Evolutionary conservation across 2,329 filamentous ascomycete genomes (phyloP).

Genomic region (Talaromyces sp.): DNA sequence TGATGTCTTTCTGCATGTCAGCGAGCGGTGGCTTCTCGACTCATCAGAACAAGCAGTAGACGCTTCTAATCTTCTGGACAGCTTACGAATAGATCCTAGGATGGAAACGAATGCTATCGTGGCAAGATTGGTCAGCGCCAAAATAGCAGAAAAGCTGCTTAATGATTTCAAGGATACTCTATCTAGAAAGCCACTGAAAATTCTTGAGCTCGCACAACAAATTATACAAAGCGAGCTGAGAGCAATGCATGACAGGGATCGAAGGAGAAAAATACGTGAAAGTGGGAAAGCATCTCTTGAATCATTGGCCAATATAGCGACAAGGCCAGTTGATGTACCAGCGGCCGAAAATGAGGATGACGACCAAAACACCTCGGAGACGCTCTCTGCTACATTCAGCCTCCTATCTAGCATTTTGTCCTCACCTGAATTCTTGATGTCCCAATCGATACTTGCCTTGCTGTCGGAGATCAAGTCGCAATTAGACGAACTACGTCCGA

Average conservation of each 20-base stretch:
- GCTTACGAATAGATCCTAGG: constrained; percentile 19
- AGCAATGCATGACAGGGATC: constrained; percentile 16
- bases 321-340: constrained; percentile 21
- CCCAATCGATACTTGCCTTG: constrained; percentile 28
- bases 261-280: constrained; percentile 8
- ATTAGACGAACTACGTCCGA: constrained; percentile 35
- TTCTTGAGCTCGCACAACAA: constrained; percentile 42
- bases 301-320: constrained; percentile 34
- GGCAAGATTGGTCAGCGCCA: constrained; percentile 39
- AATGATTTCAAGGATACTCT: constrained; percentile 43
- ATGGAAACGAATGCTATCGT: constrained; percentile 29
- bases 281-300: constrained; percentile 31
- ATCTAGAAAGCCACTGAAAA: constrained; percentile 37
- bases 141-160: constrained; percentile 40
- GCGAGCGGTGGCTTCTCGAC: constrained; percentile 40
- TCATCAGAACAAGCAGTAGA: constrained; percentile 18
- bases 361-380: constrained; percentile 32
- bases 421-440: constrained; percentile 38
- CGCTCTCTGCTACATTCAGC: constrained; percentile 41
- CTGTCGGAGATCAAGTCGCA: constrained; percentile 34
- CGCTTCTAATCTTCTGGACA: constrained; percentile 16
- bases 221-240: constrained; percentile 38
- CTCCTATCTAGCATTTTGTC: constrained; percentile 42
- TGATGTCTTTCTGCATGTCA: constrained; percentile 43
- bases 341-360: constrained; percentile 15